Evolutionary conservation across 78 protist species (phyloP).

Genomic region (Cavenderia fasciculata): DNA sequence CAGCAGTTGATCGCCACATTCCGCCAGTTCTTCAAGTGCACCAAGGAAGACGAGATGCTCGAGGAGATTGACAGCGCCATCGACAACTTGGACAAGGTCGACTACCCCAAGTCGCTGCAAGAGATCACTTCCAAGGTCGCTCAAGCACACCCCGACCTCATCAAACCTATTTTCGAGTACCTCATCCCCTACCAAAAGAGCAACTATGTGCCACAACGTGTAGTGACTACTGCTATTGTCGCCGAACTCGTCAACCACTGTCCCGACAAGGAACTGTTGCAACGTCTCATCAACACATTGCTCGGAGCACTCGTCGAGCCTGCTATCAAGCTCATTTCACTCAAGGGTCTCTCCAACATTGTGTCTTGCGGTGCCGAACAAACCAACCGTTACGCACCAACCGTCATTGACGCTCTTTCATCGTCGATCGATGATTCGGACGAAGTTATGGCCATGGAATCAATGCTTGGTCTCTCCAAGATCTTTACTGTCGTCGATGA

Average conservation of each 20-base stretch:
- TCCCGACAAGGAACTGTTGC: conserved; percentile 39
- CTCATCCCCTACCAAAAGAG: conserved; percentile 56
- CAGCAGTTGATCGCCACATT: conserved; percentile 65
- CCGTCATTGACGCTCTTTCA: conserved; percentile 79
- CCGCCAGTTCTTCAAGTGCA: conserved; percentile 54
- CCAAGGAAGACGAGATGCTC: conserved; percentile 15
- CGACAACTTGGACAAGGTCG: conserved; percentile 7
- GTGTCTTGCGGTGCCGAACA: conserved; percentile 55
- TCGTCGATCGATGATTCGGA: conserved; percentile 79
- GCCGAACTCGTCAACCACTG: conserved; percentile 67
- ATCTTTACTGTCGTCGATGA: conserved; percentile 76
- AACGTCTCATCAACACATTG: conserved; percentile 66
- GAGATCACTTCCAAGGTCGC: conserved; percentile 19
- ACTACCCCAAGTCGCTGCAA: conserved; percentile 8
- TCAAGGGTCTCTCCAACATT: conserved; percentile 78
- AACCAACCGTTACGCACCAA: conserved; percentile 79
- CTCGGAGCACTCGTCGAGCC: conserved; percentile 64
- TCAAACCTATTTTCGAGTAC: conserved; percentile 27
- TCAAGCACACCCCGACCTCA: conserved; percentile 58
- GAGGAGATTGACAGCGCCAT: conserved; percentile 16
- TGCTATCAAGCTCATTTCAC: conserved; percentile 26
- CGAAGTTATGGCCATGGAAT: conserved; percentile 81
- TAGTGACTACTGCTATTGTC: conserved; percentile 39
- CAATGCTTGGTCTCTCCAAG: conserved; percentile 81
- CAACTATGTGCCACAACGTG: conserved; percentile 55